Evolutionary conservation across 345 rosid genomes (phyloP).

Genomic region (Eucalyptus sp.): DNA sequence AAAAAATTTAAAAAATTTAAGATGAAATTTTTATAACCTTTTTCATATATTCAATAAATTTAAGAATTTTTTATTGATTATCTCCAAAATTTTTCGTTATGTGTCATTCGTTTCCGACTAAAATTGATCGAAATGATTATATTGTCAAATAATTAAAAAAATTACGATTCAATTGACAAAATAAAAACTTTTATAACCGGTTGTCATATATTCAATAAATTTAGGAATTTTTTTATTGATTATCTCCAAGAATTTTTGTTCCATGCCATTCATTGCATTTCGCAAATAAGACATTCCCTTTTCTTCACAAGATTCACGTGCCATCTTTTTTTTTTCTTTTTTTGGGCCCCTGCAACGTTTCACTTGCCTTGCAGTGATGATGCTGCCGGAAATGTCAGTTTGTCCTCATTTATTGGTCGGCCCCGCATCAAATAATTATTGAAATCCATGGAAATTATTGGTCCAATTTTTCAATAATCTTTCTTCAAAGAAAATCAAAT

Average conservation of each 20-base stretch:
- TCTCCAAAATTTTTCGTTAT: neutral
- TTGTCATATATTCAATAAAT: neutral
- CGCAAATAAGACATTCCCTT: neutral
- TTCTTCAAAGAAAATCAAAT: neutral
- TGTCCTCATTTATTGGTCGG: neutral
- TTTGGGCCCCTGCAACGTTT: neutral
- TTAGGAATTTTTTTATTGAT: neutral
- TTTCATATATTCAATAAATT: neutral
- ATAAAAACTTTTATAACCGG: rapidly evolving
- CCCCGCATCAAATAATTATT: neutral
- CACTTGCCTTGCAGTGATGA: neutral
- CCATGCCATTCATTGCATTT: neutral
- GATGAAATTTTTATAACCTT: rapidly evolving
- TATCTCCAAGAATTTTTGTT: neutral
- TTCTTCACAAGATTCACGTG: neutral
- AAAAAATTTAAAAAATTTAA: no score
- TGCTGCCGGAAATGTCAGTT: no score
- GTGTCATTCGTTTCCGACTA: rapidly evolving
- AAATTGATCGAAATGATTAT: neutral
- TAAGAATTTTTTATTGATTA: neutral
- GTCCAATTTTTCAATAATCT: neutral
- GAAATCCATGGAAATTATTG: conserved; percentile 2
- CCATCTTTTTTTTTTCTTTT: neutral
- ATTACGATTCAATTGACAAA: rapidly evolving
- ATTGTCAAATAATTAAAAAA: rapidly evolving